Evolutionary conservation across 371 early-diverging fungal genomes (phyloP).

Genomic region (Zancudomyces culisetae): DNA sequence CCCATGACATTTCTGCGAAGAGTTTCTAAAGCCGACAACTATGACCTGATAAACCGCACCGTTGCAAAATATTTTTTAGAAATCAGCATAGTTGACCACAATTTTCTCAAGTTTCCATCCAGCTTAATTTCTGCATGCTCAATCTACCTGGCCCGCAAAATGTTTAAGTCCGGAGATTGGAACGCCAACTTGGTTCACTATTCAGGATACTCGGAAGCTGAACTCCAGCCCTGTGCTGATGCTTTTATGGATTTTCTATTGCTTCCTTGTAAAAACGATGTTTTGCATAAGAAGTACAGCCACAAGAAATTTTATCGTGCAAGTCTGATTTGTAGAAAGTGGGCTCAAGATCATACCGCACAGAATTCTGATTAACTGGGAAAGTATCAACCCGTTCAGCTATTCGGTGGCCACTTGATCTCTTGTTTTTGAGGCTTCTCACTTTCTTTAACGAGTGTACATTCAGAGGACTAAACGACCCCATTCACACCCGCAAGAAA

Average conservation of each 20-base stretch:
- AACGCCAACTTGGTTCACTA: conserved; percentile 41
- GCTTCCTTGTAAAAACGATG: conserved; percentile 30
- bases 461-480: too few relatives aligned
- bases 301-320: conserved; percentile 50
- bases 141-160: conserved; percentile 71
- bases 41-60: conserved; percentile 72
- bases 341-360: too few relatives aligned
- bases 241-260: conserved; percentile 47
- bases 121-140: conserved; percentile 70
- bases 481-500: too few relatives aligned
- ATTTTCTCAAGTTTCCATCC: conserved; percentile 51
- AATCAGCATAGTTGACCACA: conserved; percentile 69
- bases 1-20: conserved; percentile 84
- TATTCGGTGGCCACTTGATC: too few relatives aligned
- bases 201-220: conserved; percentile 51
- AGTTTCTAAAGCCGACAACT: conserved; percentile 66
- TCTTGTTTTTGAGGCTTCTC: too few relatives aligned
- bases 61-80: conserved; percentile 96
- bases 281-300: conserved; percentile 67
- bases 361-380: too few relatives aligned
- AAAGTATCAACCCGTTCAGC: too few relatives aligned
- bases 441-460: too few relatives aligned
- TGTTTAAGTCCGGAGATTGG: conserved; percentile 67
- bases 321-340: conserved; percentile 37
- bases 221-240: conserved; percentile 37